Percentiles rank a stretch among this genome's conserved stretches.
These are phyloP conservation scores for Solanum rostratum DNA, from an alignment of 257 asterid genomes.

Conservation along the genomic window DNA sequence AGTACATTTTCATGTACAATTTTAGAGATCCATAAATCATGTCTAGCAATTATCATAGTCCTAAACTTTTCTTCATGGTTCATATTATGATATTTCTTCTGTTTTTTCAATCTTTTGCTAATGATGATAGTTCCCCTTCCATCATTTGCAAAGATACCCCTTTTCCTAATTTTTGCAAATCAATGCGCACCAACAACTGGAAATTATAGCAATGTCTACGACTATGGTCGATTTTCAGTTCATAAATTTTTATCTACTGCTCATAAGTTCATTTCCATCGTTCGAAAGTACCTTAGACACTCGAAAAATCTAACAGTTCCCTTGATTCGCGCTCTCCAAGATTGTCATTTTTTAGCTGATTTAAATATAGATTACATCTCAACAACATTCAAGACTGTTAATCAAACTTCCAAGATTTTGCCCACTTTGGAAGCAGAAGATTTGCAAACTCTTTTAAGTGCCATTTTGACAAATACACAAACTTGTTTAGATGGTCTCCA, in stretches of 20 bases:
- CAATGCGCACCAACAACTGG: neutral
- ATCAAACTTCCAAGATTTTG: neutral
- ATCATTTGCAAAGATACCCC: constrained; percentile 12
- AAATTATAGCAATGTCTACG: constrained; percentile 1
- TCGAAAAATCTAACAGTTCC: neutral
- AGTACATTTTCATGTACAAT: neutral
- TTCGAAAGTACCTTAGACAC: neutral
- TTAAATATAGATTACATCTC: constrained; percentile 4
- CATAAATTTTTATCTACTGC: neutral
- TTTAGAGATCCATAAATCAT: neutral
- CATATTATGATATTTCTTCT: neutral
- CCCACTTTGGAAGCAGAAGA: neutral
- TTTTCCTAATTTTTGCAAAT: constrained; percentile 7
- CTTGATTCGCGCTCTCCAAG: neutral
- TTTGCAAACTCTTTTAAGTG: constrained; percentile 9
- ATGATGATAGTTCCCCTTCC: neutral
- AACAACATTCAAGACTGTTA: neutral
- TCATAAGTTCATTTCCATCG: neutral
- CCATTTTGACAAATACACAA: constrained; percentile 15
- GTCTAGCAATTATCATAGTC: neutral
- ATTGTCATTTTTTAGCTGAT: constrained; percentile 9
- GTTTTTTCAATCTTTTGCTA: neutral
- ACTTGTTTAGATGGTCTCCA: constrained; percentile 19
- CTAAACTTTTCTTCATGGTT: neutral
- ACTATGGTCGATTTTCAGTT: constrained; percentile 5